Base-by-base conservation (phyloP, 805 yeast genomes). In the Kluyveromyces aestuarii region DNA sequence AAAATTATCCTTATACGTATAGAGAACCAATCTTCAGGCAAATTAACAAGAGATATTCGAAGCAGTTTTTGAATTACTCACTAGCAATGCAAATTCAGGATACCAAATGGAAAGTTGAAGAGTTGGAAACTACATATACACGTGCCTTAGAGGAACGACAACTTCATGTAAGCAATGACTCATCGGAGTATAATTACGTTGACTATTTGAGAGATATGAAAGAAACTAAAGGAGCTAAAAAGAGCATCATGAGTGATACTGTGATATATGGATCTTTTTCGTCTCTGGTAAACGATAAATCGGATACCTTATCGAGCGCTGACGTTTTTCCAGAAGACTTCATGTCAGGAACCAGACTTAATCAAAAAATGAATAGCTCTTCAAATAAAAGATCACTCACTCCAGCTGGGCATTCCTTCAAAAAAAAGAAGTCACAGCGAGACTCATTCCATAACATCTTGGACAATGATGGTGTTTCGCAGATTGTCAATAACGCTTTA, bases 21-120 rank as follows among this genome's bases (percentile, higher is more conserved):
- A 52, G 72, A 43, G 58, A 56, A 40, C 66, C 67, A 5, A 64
- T 64, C 2, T 62, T 68, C 46, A 58, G 60, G 8, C 53, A 56
- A 25, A 58, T 68, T 42, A 61, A 67, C 40, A 62, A 54, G 46
- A 54, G 56, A 1, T 55, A 57, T 41, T 51, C 60, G 8, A 55
- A 56, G 38, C 60, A 58, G 10, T 62, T 58, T 38, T 52, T 57
- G 38, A 52, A 57, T 18, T 62, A 54, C 37, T 62, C 57, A 40
- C 49, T 62, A 25, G 51, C 53, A 21, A 61, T 61, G 65, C 68
- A 64, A 46, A 55, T 63, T 25, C 63, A 63, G 45, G 49, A 52
- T 27, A 50, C 55, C 8, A 56, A 57, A 43, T 52, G 59, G 56
- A 54, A 56, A 43, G 58, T 61, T 2, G 51, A 52, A 11, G 54